These are phyloP conservation scores for Psophocarpus tetragonolobus DNA, from an alignment of 306 rosid genomes.

Conservation along the genomic window DNA sequence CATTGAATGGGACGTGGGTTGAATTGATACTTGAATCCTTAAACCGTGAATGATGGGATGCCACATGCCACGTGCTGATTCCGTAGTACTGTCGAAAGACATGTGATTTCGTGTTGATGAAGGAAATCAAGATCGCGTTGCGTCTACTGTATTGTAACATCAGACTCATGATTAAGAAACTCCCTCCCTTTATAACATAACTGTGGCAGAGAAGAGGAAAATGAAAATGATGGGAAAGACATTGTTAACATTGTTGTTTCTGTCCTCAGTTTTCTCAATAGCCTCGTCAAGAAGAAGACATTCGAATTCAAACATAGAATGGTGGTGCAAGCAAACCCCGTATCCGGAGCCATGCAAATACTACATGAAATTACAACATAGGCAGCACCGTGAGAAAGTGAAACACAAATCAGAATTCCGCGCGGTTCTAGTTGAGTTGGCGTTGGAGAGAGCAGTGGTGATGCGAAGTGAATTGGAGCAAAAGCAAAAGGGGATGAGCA, in stretches of 20 bases:
- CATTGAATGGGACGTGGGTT: no score
- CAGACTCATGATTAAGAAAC: slow-evolving; percentile 13
- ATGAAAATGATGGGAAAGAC: slow-evolving; percentile 42
- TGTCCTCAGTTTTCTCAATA: slow-evolving; percentile 40
- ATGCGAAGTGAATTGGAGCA: slow-evolving; percentile 16
- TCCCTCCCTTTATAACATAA: no score
- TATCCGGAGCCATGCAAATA: slow-evolving; percentile 68
- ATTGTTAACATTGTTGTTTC: slow-evolving; percentile 26
- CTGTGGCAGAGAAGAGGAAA: no score
- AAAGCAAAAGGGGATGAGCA: slow-evolving; percentile 15
- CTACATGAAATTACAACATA: slow-evolving; percentile 52
- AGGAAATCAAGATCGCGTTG: neutral
- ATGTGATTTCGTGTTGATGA: neutral
- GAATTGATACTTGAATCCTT: neutral
- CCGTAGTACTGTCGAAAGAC: neutral
- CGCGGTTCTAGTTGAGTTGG: slow-evolving; percentile 40
- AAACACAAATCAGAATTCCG: slow-evolving; percentile 58
- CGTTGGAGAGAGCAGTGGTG: slow-evolving; percentile 50
- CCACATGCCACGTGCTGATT: slow-evolving; percentile 11
- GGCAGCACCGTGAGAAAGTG: slow-evolving; percentile 18
- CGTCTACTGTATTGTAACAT: slow-evolving; percentile 20
- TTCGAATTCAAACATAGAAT: slow-evolving; percentile 34
- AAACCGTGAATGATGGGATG: slow-evolving; percentile 1
- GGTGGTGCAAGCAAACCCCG: slow-evolving; percentile 88
- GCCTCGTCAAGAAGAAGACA: slow-evolving; percentile 46